A percentile compares a stretch with the other conserved stretches of the same genome.
Evolutionary conservation across 2,329 filamentous ascomycete species (phyloP).

Genomic region (Volutella citrinella): DNA sequence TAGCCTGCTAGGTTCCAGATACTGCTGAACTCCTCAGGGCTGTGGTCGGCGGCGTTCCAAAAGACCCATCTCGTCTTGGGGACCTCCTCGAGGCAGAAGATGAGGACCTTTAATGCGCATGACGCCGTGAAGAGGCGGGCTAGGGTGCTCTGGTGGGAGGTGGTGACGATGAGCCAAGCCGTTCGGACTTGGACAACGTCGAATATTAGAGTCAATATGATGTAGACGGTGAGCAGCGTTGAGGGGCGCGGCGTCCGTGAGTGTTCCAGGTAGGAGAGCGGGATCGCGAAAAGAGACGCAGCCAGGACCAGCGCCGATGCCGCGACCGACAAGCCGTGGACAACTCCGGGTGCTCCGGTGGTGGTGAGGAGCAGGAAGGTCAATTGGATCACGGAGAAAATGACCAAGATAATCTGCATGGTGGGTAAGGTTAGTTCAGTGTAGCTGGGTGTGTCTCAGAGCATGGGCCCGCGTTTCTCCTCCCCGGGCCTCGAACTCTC

Average conservation of each 20-base stretch:
- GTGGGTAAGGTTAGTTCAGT: too few relatives aligned
- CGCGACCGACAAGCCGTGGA: constrained; percentile 25
- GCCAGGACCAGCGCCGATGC: constrained; percentile 21
- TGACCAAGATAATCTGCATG: too few relatives aligned
- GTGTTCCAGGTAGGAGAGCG: constrained; percentile 36
- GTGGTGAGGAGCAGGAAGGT: constrained; percentile 29
- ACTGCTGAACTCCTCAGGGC: constrained; percentile 35
- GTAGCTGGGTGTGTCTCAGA: too few relatives aligned
- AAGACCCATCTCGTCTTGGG: constrained; percentile 37
- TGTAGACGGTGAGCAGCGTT: constrained; percentile 37
- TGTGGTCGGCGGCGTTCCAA: constrained; percentile 36
- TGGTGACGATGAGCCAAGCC: constrained; percentile 34
- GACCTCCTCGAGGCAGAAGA: constrained; percentile 36
- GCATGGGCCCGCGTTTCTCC: too few relatives aligned
- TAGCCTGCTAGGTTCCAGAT: constrained; percentile 30
- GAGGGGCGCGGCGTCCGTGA: constrained; percentile 38
- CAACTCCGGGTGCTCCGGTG: constrained; percentile 10
- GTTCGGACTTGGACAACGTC: constrained; percentile 43
- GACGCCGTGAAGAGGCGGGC: constrained; percentile 33
- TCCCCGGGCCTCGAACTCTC: too few relatives aligned
- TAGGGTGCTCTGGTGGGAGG: constrained; percentile 12
- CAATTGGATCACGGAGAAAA: constrained; percentile 31
- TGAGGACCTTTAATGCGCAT: constrained; percentile 31
- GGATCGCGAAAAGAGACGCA: constrained; percentile 26
- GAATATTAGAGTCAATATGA: constrained; percentile 41